Percentiles rank a stretch among this genome's conserved stretches.
Evolutionary conservation across 495 filamentous ascomycete species (phyloP).

Genomic region (Penicillium steckii): DNA sequence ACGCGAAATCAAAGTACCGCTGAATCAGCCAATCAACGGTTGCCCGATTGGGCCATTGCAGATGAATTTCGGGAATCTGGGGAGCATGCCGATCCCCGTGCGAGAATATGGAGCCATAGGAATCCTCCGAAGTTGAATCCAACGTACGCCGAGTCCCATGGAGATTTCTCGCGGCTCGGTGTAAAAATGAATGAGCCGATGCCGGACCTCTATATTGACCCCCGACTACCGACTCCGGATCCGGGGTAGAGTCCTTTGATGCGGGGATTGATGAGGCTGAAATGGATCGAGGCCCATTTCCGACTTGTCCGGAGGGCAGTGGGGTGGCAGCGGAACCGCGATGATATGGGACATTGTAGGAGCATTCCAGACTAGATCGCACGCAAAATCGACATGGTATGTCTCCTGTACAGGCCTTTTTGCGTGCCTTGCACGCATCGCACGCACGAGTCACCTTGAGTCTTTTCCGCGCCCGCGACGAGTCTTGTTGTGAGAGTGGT

Average conservation of each 20-base stretch:
- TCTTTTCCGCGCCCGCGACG: constrained; percentile 15
- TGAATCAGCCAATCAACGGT: constrained; percentile 16
- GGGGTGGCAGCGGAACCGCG: constrained; percentile 23
- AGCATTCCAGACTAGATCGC: constrained; percentile 14
- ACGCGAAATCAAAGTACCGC: constrained; percentile 35
- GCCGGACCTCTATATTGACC: constrained; percentile 27
- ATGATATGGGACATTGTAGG: constrained; percentile 25
- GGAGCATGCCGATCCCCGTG: constrained; percentile 23
- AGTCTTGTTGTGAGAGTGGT: background rate
- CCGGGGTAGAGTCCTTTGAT: constrained; percentile 1
- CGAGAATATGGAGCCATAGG: constrained; percentile 20
- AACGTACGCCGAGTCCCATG: background rate
- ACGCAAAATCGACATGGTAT: constrained; percentile 26
- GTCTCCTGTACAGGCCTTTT: constrained; percentile 28
- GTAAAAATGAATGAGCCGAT: constrained; percentile 29
- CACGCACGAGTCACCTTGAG: constrained; percentile 28
- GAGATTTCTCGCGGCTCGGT: constrained; percentile 18
- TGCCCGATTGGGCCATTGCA: constrained; percentile 21
- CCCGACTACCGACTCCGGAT: constrained; percentile 6
- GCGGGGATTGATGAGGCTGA: constrained; percentile 1
- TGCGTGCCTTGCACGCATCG: constrained; percentile 26
- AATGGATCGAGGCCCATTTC: background rate
- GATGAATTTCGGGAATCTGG: constrained; percentile 7
- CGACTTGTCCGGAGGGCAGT: constrained; percentile 8
- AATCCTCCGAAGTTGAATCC: constrained; percentile 1